Evolutionary conservation across 805 yeast species (phyloP), one percentile per base, ranked within the genome.

Genomic region (Scheffersomyces ergatensis): DNA sequence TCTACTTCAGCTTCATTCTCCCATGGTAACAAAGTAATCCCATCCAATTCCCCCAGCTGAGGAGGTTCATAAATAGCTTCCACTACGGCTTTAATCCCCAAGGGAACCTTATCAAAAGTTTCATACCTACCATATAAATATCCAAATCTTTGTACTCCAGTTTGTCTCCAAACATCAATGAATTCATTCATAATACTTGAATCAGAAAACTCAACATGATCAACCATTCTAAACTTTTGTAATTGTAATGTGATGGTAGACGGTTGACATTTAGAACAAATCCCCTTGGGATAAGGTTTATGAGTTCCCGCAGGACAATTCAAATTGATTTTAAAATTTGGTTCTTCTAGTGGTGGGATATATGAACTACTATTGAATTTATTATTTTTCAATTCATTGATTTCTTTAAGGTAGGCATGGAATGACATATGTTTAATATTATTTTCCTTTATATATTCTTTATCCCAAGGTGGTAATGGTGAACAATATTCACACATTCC

Each of bases 401-500:
- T 55, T 53, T 86, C 84, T 48, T 83, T 83, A 40, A 90, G 62
- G 58, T 89, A 73, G 0, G 97, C 83, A 58, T 89, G 96, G 60
- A 83, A 89, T 2, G 97, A 88, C 37, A 80, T 70, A 62, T 92
- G 98, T 61, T 93, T 93, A 58, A 92, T 88, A 29, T 78, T 81
- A 46, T 89, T 72, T 46, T 81, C 83, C 36, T 77, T 77, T 48
- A 82, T 83, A 58, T 89, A 92, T 17, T 74, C 78, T 47, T 74
- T 75, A 60, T 93, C 97, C 88, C 92, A 93, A 2, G 99, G 98
- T 26, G 96, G 97, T 38, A 93, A 66, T 0, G 98, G 97, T 25
- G 95, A 81, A 60, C 98, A 93, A 58, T 89, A 89, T 56, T 93
- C 99, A 62, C 99, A 93, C 98, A 93, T 93, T 2, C 98, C 99